Conservation (phyloP, 2,329 filamentous ascomycete genomes). For the Nemania serpens region DNA sequence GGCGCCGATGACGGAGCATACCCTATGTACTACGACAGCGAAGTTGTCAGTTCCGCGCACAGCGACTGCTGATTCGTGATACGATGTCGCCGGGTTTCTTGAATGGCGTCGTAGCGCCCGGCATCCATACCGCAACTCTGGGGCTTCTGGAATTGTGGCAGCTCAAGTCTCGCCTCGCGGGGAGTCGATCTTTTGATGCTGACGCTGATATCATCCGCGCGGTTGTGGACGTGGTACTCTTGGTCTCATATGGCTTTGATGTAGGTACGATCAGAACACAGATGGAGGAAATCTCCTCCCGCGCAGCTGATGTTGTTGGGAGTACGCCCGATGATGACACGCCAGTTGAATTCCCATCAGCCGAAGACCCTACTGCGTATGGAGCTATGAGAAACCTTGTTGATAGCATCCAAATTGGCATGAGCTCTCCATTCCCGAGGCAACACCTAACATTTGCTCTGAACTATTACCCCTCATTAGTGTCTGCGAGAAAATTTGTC, state of each 20-base stretch:
- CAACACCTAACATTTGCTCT: conserved; percentile 1
- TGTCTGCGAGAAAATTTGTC: background rate
- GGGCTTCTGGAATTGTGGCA: too few relatives aligned
- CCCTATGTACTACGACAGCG: too few relatives aligned
- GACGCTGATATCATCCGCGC: conserved; percentile 1
- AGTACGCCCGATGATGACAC: background rate
- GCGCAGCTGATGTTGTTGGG: background rate
- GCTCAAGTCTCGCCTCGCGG: too few relatives aligned
- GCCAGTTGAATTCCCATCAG: background rate
- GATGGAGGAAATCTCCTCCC: background rate
- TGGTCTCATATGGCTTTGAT: background rate
- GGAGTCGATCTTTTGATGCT: too few relatives aligned
- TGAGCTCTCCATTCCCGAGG: background rate
- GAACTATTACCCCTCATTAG: conserved; percentile 2
- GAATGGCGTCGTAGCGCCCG: too few relatives aligned
- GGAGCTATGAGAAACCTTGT: background rate
- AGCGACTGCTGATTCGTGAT: too few relatives aligned
- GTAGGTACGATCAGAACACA: background rate
- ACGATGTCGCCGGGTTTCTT: too few relatives aligned
- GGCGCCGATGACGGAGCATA: too few relatives aligned
- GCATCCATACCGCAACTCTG: too few relatives aligned
- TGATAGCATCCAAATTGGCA: conserved; percentile 10
- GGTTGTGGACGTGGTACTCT: background rate
- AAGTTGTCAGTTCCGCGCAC: too few relatives aligned
- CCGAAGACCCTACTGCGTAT: background rate